A percentile compares a stretch with the other conserved stretches of the same genome.
Conservation (phyloP, 306 rosid species). For the Vicia villosa region DNA sequence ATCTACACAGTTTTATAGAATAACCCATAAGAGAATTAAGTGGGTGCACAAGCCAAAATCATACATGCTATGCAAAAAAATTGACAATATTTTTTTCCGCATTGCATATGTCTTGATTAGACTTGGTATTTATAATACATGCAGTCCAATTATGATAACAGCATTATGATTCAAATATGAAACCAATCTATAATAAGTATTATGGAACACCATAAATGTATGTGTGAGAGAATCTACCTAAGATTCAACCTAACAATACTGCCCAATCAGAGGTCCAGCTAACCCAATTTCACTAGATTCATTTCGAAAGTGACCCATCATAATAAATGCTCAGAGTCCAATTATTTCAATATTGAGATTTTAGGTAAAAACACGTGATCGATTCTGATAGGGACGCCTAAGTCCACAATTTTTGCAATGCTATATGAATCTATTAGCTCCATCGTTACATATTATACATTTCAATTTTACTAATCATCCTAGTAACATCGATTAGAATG, state of each 20-base stretch:
- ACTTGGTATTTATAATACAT: too few species aligned
- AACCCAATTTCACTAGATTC: background rate
- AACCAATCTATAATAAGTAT: constrained; percentile 14
- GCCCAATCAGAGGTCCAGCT: background rate
- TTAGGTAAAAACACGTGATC: background rate
- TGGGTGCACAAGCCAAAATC: background rate
- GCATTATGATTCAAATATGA: background rate
- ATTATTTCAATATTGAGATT: background rate
- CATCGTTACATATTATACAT: constrained; percentile 5
- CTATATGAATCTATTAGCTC: constrained; percentile 32
- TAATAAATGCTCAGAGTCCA: background rate
- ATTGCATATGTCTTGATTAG: background rate
- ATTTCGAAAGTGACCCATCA: background rate
- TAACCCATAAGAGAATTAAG: too few species aligned
- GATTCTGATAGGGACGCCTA: background rate
- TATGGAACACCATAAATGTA: background rate
- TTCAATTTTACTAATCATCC: background rate
- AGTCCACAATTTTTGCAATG: background rate
- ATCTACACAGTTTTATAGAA: background rate
- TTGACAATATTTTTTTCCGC: background rate
- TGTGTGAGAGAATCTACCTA: background rate
- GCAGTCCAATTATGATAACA: background rate
- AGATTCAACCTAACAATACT: background rate
- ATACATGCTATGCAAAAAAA: too few species aligned
- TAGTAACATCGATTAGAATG: constrained; percentile 19